Evolutionary conservation across 495 filamentous ascomycete species (phyloP).

Genomic region (Talaromyces thailandensis): DNA sequence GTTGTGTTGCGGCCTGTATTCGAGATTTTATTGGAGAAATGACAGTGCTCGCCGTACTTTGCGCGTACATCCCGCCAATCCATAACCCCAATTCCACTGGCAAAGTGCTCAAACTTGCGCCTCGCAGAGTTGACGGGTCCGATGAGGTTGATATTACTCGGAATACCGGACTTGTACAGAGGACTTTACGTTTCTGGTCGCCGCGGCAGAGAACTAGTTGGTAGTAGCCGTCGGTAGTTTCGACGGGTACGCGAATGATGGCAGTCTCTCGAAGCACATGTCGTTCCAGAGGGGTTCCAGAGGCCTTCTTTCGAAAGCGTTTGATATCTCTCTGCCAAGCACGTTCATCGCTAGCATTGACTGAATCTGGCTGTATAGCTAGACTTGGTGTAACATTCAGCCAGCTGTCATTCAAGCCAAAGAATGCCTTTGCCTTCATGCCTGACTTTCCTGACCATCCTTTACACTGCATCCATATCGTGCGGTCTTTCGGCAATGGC

Average conservation of each 20-base stretch:
- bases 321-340: slow-evolving; percentile 60
- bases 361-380: slow-evolving; percentile 31
- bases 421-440: slow-evolving; percentile 53
- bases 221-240: slow-evolving; percentile 57
- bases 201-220: slow-evolving; percentile 52
- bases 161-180: slow-evolving; percentile 57
- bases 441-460: slow-evolving; percentile 61
- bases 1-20: slow-evolving; percentile 28
- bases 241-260: slow-evolving; percentile 52
- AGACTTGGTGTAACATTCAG: slow-evolving; percentile 53
- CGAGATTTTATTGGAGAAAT: slow-evolving; percentile 36
- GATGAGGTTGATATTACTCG: slow-evolving; percentile 52
- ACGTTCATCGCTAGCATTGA: slow-evolving; percentile 44
- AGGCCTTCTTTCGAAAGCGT: slow-evolving; percentile 44
- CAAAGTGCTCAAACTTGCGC: slow-evolving; percentile 53
- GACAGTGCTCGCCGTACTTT: slow-evolving; percentile 33
- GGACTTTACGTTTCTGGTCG: slow-evolving; percentile 36
- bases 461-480: slow-evolving; percentile 56
- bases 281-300: slow-evolving; percentile 27
- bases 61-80: slow-evolving; percentile 43
- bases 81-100: slow-evolving; percentile 56
- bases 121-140: slow-evolving; percentile 49
- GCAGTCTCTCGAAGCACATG: slow-evolving; percentile 52
- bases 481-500: slow-evolving; percentile 46
- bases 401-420: slow-evolving; percentile 49